Conservation (phyloP, 1,284 basidiomycete species). For the Anthracocystis walkeri region DNA sequence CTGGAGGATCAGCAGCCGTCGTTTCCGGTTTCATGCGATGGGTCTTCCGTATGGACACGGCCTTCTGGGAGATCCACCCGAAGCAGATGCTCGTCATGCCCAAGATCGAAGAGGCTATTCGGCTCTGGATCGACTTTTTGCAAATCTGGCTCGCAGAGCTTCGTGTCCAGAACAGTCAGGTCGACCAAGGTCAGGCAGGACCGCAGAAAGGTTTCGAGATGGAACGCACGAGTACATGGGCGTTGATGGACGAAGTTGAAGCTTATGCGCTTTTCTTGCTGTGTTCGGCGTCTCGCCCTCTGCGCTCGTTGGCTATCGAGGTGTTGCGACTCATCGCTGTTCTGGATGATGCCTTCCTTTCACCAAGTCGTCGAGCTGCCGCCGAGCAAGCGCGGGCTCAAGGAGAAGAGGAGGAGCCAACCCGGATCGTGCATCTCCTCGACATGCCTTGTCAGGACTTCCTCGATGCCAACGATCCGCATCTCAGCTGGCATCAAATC, state of each 20-base stretch:
- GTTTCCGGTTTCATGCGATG: slow-evolving; percentile 80
- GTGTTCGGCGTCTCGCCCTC: slow-evolving; percentile 77
- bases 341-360: slow-evolving; percentile 64
- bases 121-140: slow-evolving; percentile 81
- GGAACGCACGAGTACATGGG: slow-evolving; percentile 65
- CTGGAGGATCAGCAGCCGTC: slow-evolving; percentile 73
- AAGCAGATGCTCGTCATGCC: slow-evolving; percentile 77
- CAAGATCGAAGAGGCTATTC: slow-evolving; percentile 75
- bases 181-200: slow-evolving; percentile 40
- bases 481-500: slow-evolving; percentile 54
- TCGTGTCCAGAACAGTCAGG: slow-evolving; percentile 58
- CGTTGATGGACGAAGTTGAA: slow-evolving; percentile 74
- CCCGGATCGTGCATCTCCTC: slow-evolving; percentile 60
- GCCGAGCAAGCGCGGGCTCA: slow-evolving; percentile 64
- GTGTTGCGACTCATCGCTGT: slow-evolving; percentile 58
- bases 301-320: slow-evolving; percentile 70
- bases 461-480: slow-evolving; percentile 46
- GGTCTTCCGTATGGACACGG: slow-evolving; percentile 79
- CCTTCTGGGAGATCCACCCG: slow-evolving; percentile 78
- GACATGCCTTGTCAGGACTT: slow-evolving; percentile 54
- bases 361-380: slow-evolving; percentile 38
- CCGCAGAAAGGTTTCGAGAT: slow-evolving; percentile 48
- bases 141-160: slow-evolving; percentile 76
- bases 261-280: slow-evolving; percentile 81
- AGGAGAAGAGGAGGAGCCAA: slow-evolving; percentile 57